Evolutionary conservation across 2,329 filamentous ascomycete species (phyloP), one percentile per base, ranked within the genome.

Genomic region (Polytolypa hystricis): DNA sequence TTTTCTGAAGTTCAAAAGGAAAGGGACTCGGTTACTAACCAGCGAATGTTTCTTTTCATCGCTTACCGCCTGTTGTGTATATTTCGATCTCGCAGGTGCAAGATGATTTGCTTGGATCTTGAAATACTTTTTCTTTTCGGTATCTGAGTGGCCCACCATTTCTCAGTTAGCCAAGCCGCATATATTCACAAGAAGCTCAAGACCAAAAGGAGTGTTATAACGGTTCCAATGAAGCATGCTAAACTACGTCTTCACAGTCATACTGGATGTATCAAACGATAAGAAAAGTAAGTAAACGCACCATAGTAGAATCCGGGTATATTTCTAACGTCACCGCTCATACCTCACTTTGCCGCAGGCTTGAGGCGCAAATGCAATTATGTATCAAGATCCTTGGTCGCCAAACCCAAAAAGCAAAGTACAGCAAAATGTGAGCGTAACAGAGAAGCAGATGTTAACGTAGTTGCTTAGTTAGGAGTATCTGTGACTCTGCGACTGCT

Each of bases 101-200:
- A 65, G 66, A 42, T 67, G 60, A 36, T 60, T 64, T 16, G 60
- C 48, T 51, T 80, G 73, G 33, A 83, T 71, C 47, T 74, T 78
- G 57, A 82, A 84, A 50, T 82, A 84, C 44, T 74, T 79, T 25
- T 69, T 69, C 54, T 74, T 81, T 29, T 67, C 66, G 9, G 55
- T 46, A 40, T 64, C 60, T 64, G 42, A 10, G 21, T 25, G n/a
- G 7, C 21, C 21, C n/a, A 7, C 7, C 21, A 25, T 25, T 7
- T 25, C 7, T 25, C 21, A n/a, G n/a, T n/a, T 7, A n/a, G 21
- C n/a, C 21, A 25, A 25, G 21, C n/a, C 21, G n/a, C 7, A 25
- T n/a, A 25, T 25, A 25, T n/a, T n/a, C 21, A 7, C 21, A n/a
- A 25, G n/a, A 25, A 25, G 21, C 21, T 7, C 7, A 25, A 7